Evolutionary conservation across 345 rosid genomes (phyloP).

Genomic region (Erucastrum elatum): DNA sequence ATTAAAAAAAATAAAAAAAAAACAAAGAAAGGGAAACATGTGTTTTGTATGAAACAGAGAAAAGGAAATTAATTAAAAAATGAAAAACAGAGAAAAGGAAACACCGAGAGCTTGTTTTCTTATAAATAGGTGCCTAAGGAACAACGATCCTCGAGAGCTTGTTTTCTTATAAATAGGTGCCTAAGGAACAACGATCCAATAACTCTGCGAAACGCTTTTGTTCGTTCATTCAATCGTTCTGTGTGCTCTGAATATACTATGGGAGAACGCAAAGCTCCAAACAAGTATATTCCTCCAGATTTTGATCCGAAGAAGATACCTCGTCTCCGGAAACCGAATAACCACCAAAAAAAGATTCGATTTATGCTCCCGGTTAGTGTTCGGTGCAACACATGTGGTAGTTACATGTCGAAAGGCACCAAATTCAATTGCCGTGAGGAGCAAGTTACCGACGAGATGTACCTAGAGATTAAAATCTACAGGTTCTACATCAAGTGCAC

Average conservation of each 20-base stretch:
- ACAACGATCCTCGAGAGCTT: neutral
- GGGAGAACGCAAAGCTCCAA: slow-evolving; percentile 82
- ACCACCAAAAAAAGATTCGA: slow-evolving; percentile 65
- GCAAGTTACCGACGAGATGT: slow-evolving; percentile 56
- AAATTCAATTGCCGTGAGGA: slow-evolving; percentile 79
- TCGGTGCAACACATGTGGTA: slow-evolving; percentile 72
- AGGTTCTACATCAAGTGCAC: slow-evolving; percentile 86
- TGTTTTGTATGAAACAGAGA: too few relatives aligned
- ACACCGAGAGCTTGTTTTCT: neutral
- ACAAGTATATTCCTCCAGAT: slow-evolving; percentile 76
- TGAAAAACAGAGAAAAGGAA: too few relatives aligned
- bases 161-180: neutral
- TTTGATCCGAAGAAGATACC: slow-evolving; percentile 78
- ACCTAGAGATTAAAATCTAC: slow-evolving; percentile 42
- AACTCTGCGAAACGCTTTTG: neutral
- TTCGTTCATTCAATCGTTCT: neutral
- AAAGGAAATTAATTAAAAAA: too few relatives aligned
- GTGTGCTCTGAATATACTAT: slow-evolving; percentile 28
- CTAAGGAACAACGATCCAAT: neutral
- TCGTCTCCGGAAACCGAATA: slow-evolving; percentile 23
- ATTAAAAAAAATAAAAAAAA: too few relatives aligned
- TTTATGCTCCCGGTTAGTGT: slow-evolving; percentile 86
- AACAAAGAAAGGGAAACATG: too few relatives aligned
- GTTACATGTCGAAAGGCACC: slow-evolving; percentile 77
- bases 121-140: neutral